A percentile compares a stretch with the other conserved stretches of the same genome.
These are phyloP conservation scores for Fusarium anguioides DNA, from an alignment of 2,329 filamentous ascomycete genomes.

Conservation along the genomic window DNA sequence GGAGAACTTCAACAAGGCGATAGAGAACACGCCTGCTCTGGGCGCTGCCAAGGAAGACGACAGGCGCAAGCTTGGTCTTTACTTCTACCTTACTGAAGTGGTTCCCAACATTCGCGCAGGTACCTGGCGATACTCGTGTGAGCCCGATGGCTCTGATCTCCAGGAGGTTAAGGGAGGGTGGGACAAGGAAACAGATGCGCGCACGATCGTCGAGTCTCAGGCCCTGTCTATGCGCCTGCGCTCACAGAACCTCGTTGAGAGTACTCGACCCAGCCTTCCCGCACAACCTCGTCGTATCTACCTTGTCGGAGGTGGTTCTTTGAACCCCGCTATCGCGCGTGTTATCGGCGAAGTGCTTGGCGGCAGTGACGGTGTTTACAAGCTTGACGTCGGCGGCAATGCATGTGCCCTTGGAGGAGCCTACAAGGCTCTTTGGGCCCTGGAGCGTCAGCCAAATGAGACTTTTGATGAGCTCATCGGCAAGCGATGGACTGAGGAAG, in stretches of 20 bases:
- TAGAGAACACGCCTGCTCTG: constrained; percentile 75
- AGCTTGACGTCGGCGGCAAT: constrained; percentile 93
- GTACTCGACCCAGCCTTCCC: constrained; percentile 68
- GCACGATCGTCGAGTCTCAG: constrained; percentile 93
- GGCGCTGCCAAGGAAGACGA: constrained; percentile 64
- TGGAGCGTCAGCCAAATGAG: constrained; percentile 75
- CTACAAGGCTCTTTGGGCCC: constrained; percentile 95
- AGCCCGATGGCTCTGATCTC: constrained; percentile 65
- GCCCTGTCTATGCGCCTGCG: constrained; percentile 90
- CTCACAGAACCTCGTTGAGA: constrained; percentile 77
- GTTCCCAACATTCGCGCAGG: constrained; percentile 90
- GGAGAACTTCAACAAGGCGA: constrained; percentile 81
- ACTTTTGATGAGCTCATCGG: constrained; percentile 91
- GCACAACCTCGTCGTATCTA: constrained; percentile 90
- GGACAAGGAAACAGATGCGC: constrained; percentile 76
- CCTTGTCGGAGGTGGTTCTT: constrained; percentile 90
- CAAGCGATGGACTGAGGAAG: constrained; percentile 84
- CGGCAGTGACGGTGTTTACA: constrained; percentile 88
- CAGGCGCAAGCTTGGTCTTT: constrained; percentile 87
- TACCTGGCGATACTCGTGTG: constrained; percentile 82
- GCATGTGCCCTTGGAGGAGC: constrained; percentile 93
- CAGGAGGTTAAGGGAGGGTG: constrained; percentile 52
- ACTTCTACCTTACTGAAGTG: constrained; percentile 94
- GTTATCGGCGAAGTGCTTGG: constrained; percentile 90
- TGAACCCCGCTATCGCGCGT: constrained; percentile 88